Base-by-base conservation (phyloP, 495 filamentous ascomycete genomes). In the Talaromyces liani region DNA sequence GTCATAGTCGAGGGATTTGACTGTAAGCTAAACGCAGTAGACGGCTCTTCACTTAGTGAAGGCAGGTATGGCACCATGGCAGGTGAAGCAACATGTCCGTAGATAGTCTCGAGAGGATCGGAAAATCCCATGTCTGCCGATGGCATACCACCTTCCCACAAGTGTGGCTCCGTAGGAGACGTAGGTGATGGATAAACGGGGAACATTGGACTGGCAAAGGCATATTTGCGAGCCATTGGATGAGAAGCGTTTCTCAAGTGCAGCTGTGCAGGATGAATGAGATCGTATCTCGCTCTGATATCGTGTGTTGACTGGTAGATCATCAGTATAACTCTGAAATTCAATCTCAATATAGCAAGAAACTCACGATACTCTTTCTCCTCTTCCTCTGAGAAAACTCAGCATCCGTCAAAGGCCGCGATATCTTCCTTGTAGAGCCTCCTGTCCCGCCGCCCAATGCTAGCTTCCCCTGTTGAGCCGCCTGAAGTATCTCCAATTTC, bases 401-500 rank as follows among this genome's bases (percentile, higher is more conserved):
- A 36, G 29, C 14, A 5, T 36, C 29, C 18, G 31, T 14, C 7
- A 36, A 36, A 9, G 56, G 27, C 56, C 14, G 36, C 24, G 56
- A 36, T 22, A 25, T 33, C 56, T 33, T 58, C 29, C 56, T n/a
- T n/a, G 27, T 58, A 58, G 27, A 58, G 8, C 14, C 9, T n/a
- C 25, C 56, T 51, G 49, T 54, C 54, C 63, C 63, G 16, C 49
- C 24, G 25, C 18, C 59, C 18, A 63, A 60, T 18, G 24, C 18
- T 3, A 29, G 68, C 47, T 67, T 66, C 1, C 68, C 53, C 14
- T 68, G 60, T 57, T 75, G 73, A 1, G 70, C 70, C 49, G 76
- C 72, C 56, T 76, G 75, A 20, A 80, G 66, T 59, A 77, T 73
- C 6, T 76, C 78, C 24, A 80, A 45, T 49, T 78, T 79, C 64